Evolutionary conservation across 768 basidiomycete genomes (phyloP).

Genomic region (Lactifluus hygrophoroides): DNA sequence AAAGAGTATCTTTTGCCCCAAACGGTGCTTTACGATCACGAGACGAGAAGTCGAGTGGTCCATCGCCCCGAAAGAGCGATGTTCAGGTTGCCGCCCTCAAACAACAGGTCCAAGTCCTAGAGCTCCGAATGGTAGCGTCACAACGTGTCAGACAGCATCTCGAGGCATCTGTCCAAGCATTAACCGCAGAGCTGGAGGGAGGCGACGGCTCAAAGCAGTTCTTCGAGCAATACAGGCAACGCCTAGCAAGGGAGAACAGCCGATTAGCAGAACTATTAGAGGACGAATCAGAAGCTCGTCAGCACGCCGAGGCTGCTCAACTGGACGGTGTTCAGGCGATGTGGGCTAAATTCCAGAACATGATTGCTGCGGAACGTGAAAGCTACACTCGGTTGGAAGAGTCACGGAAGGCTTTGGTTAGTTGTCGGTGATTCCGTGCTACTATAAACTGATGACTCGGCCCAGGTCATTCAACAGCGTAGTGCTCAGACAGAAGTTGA

Average conservation of each 20-base stretch:
- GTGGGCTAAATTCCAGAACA: slow-evolving; percentile 58
- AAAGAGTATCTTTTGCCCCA: slow-evolving; percentile 26
- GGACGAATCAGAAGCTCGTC: slow-evolving; percentile 57
- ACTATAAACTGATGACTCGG: not conserved
- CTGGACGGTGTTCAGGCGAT: slow-evolving; percentile 54
- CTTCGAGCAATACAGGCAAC: slow-evolving; percentile 46
- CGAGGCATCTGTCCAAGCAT: slow-evolving; percentile 48
- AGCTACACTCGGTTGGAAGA: slow-evolving; percentile 59
- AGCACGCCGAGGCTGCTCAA: slow-evolving; percentile 52
- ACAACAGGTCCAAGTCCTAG: slow-evolving; percentile 59
- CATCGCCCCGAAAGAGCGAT: slow-evolving; percentile 37
- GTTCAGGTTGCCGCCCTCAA: slow-evolving; percentile 41
- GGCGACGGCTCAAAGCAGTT: slow-evolving; percentile 60
- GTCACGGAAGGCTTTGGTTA: slow-evolving; percentile 59
- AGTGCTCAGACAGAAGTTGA: slow-evolving; percentile 58
- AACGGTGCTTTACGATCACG: slow-evolving; percentile 31
- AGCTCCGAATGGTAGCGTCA: slow-evolving; percentile 60
- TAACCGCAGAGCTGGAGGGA: slow-evolving; percentile 52
- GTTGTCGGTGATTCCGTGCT: slow-evolving; percentile 20
- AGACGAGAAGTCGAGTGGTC: slow-evolving; percentile 31
- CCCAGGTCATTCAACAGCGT: slow-evolving; percentile 58
- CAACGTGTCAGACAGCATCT: slow-evolving; percentile 59
- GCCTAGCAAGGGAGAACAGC: slow-evolving; percentile 48
- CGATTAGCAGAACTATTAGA: slow-evolving; percentile 46
- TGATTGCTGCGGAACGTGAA: slow-evolving; percentile 50